Evolutionary conservation across 148 eudicot genomes (phyloP), one percentile per base, ranked within the genome.

Genomic region (Hydrangea macrophylla): DNA sequence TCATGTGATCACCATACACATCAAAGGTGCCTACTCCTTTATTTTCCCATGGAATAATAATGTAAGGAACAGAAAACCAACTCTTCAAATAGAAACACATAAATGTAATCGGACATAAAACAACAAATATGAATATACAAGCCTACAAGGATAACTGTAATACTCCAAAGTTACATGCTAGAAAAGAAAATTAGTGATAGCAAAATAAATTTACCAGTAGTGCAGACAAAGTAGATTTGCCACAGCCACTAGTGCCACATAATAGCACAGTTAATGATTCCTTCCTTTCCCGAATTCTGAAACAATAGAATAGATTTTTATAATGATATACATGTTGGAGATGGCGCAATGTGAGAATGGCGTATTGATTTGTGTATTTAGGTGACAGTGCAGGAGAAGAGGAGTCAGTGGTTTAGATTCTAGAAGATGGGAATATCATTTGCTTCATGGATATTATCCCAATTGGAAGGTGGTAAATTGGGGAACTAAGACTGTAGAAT

Each of bases 181-280:
- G 1, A 48, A 35, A 60, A 6, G 39, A 64, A 42, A 31, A 53
- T 58, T 13, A 23, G 13, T 26, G 25, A 61, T 36, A 55, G 39
- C 25, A 65, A 54, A 26, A 37, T 55, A 53, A n/a, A 24, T 9
- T 65, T 86, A 92, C 96, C 96, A 92, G 83, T 66, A 92, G 82
- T 18, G 98, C 93, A 51, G 98, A 92, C 83, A 92, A 80, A 8
- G 98, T 92, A 55, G 98, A 92, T 74, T 92, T 92, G 28, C 98
- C 98, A 67, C 98, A 92, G 77, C 98, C 98, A 76, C 98, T 92
- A 24, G 98, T 92, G 44, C 96, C 98, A 78, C 98, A 92, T 70
- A 90, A 75, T 72, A 92, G 62, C 75, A 92, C 88, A 22, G 98
- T 88, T 51, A 92, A 70, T 25, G 98, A 92, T 78, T 90, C 98